These are phyloP conservation scores for Priceomyces medius DNA, from an alignment of 805 yeast species.

Conservation along the genomic window DNA sequence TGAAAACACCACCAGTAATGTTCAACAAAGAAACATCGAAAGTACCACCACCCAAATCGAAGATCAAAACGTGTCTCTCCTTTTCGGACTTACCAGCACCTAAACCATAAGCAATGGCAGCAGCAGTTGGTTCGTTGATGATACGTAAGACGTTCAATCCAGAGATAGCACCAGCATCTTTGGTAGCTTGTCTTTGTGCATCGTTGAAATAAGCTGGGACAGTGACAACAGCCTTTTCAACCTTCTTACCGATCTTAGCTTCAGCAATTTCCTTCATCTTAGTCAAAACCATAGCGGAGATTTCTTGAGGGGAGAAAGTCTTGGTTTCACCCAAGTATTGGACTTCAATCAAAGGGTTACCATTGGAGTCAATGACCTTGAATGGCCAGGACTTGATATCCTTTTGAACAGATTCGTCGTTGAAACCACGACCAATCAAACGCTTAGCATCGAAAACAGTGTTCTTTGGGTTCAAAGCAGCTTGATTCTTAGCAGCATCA, in stretches of 20 bases:
- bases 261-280: slow-evolving; percentile 75
- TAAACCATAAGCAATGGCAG: slow-evolving; percentile 95
- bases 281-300: slow-evolving; percentile 49
- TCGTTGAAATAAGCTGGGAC: slow-evolving; percentile 53
- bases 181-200: slow-evolving; percentile 52
- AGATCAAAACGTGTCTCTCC: slow-evolving; percentile 74
- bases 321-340: slow-evolving; percentile 48
- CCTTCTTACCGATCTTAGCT: slow-evolving; percentile 79
- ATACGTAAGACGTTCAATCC: slow-evolving; percentile 50
- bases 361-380: slow-evolving; percentile 44
- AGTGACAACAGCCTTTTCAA: slow-evolving; percentile 52
- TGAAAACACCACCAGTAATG: slow-evolving; percentile 95
- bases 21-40: slow-evolving; percentile 91
- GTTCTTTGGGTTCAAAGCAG: slow-evolving; percentile 51
- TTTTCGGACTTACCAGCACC: slow-evolving; percentile 64
- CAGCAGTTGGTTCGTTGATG: slow-evolving; percentile 72
- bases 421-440: slow-evolving; percentile 61
- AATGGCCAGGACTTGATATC: slow-evolving; percentile 51
- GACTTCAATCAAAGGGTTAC: slow-evolving; percentile 49
- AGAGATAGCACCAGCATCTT: slow-evolving; percentile 52
- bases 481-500: slow-evolving; percentile 53
- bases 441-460: slow-evolving; percentile 52
- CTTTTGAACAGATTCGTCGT: slow-evolving; percentile 59
- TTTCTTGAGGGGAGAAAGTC: slow-evolving; percentile 49
- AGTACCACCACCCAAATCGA: slow-evolving; percentile 98